These are phyloP conservation scores for Solanum chacoense DNA, from an alignment of 305 asterid species.

Conservation along the genomic window DNA sequence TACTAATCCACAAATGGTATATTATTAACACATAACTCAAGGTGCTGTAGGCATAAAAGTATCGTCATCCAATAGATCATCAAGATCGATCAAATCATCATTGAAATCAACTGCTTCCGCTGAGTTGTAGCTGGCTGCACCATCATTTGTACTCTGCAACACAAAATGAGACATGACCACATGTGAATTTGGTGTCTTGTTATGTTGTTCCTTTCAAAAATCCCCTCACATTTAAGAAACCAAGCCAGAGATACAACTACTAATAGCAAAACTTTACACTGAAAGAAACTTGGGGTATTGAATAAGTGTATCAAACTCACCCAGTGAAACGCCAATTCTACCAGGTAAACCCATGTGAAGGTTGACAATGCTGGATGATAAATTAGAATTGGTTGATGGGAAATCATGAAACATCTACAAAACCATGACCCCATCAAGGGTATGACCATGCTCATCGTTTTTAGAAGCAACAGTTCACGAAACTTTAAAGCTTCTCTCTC, in stretches of 20 bases:
- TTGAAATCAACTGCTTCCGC: slow-evolving; percentile 43
- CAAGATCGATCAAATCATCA: slow-evolving; percentile 61
- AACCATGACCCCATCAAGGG: background rate
- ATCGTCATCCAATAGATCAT: slow-evolving; percentile 60
- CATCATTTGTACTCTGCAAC: slow-evolving; percentile 50
- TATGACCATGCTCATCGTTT: background rate
- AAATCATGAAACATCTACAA: background rate
- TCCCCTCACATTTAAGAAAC: background rate
- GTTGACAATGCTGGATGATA: background rate
- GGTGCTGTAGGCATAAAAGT: slow-evolving; percentile 36
- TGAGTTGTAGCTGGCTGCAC: slow-evolving; percentile 26
- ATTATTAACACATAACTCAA: slow-evolving; percentile 7
- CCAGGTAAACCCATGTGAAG: background rate
- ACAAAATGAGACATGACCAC: slow-evolving; percentile 2
- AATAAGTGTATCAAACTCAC: background rate
- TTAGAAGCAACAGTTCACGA: background rate
- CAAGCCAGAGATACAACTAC: background rate
- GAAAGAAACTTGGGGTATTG: background rate
- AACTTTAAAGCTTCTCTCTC: background rate
- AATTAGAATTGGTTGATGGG: background rate
- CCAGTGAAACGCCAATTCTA: background rate
- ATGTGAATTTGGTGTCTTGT: background rate
- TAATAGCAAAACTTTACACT: background rate
- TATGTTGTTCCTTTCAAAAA: background rate
- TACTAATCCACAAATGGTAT: background rate